Evolutionary conservation across 2,329 filamentous ascomycete genomes (phyloP).

Genomic region (Clonostachys chloroleuca): DNA sequence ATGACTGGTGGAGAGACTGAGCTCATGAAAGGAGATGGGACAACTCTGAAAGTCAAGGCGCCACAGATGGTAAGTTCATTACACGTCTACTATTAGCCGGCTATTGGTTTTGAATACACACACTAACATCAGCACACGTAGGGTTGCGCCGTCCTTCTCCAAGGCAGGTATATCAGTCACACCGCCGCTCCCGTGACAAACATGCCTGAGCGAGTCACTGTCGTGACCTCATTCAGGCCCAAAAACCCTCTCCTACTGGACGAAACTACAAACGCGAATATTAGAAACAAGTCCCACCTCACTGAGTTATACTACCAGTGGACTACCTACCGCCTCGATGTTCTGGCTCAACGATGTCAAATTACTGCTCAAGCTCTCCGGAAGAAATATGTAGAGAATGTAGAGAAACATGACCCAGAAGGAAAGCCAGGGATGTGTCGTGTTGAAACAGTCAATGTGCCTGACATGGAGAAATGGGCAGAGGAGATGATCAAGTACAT

Average conservation of each 20-base stretch:
- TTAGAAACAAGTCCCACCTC: constrained; percentile 14
- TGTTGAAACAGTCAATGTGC: constrained; percentile 16
- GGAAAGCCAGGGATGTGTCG: constrained; percentile 13
- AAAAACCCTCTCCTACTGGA: constrained; percentile 29
- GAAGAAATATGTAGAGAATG: constrained; percentile 13
- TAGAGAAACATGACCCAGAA: constrained; percentile 11
- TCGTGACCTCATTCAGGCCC: constrained; percentile 39
- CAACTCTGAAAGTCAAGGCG: constrained; percentile 14
- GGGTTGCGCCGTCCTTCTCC: constrained; percentile 35
- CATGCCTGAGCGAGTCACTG: constrained; percentile 36
- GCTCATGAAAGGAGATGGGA: constrained; percentile 14
- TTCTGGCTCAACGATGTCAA: constrained; percentile 10
- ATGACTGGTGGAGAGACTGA: constrained; percentile 37
- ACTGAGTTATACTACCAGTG: constrained; percentile 20
- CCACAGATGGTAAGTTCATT: constrained; percentile 11
- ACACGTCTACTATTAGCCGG: no score
- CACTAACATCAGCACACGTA: constrained; percentile 3
- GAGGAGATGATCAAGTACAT: constrained; percentile 20
- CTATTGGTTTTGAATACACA: neutral
- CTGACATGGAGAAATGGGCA: constrained; percentile 14
- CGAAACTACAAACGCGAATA: constrained; percentile 25
- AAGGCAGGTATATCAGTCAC: constrained; percentile 39
- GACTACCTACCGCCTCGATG: constrained; percentile 16
- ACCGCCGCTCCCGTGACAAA: constrained; percentile 32
- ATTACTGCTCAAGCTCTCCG: constrained; percentile 10